A percentile compares a stretch with the other conserved stretches of the same genome.
Evolutionary conservation across 768 basidiomycete species (phyloP).

Genomic region (Ramaria rubella): DNA sequence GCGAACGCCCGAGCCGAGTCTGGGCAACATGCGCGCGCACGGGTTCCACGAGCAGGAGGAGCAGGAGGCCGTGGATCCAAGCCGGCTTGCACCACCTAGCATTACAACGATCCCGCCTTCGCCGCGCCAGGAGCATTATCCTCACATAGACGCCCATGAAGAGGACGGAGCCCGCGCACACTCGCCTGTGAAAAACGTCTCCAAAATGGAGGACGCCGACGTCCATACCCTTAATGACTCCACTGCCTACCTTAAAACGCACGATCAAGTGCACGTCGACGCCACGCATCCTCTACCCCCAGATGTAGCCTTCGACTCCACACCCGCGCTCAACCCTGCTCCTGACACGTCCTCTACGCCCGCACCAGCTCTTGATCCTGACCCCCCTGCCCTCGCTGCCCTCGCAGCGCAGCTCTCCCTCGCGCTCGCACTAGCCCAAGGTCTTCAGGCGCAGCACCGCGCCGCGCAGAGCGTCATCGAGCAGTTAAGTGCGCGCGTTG

Average conservation of each 20-base stretch:
- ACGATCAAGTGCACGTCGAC: too few relatives aligned
- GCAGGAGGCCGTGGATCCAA: constrained; percentile 28
- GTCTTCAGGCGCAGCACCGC: constrained; percentile 71
- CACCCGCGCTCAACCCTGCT: too few relatives aligned
- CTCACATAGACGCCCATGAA: too few relatives aligned
- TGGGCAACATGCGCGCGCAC: constrained; percentile 44
- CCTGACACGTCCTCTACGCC: too few relatives aligned
- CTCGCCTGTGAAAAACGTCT: too few relatives aligned
- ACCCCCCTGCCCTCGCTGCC: constrained; percentile 22
- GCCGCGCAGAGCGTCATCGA: constrained; percentile 71
- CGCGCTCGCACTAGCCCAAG: constrained; percentile 64
- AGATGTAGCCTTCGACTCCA: too few relatives aligned
- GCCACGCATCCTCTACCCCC: too few relatives aligned
- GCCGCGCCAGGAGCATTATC: constrained; percentile 18
- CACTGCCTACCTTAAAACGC: too few relatives aligned
- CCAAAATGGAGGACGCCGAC: too few relatives aligned
- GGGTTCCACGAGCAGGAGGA: constrained; percentile 35
- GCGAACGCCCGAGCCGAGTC: constrained; percentile 73
- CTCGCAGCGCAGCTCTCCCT: constrained; percentile 69
- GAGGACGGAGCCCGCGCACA: too few relatives aligned
- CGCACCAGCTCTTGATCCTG: neutral
- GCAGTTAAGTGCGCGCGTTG: constrained; percentile 62
- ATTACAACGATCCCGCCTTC: constrained; percentile 17
- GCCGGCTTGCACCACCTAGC: constrained; percentile 8
- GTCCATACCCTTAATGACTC: too few relatives aligned